Percentiles rank a stretch among this genome's conserved stretches.
These are phyloP conservation scores for Wallacemonas sp. DNA, from an alignment of 208 protist species.

Conservation along the genomic window DNA sequence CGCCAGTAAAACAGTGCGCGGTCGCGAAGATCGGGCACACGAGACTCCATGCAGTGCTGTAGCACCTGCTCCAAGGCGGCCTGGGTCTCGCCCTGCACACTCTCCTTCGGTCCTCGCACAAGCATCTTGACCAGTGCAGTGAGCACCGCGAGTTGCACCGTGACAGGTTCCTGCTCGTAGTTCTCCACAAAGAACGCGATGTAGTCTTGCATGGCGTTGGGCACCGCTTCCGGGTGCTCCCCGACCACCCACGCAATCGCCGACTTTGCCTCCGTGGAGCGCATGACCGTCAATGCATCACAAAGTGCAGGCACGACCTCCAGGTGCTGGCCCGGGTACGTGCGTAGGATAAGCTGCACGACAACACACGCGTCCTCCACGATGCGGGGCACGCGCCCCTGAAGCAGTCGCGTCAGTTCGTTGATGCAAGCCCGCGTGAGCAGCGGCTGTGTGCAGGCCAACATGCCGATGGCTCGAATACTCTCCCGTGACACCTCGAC, in stretches of 20 bases:
- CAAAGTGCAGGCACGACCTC: slow-evolving; percentile 93
- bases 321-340: slow-evolving; percentile 95
- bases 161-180: slow-evolving; percentile 91
- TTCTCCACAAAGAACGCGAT: slow-evolving; percentile 95
- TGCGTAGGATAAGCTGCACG: slow-evolving; percentile 96
- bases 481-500: slow-evolving; percentile 96
- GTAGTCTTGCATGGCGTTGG: slow-evolving; percentile 91
- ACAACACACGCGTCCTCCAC: slow-evolving; percentile 98
- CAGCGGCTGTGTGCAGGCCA: slow-evolving; percentile 94
- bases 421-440: slow-evolving; percentile 93
- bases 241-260: slow-evolving; percentile 98
- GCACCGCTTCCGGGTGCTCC: slow-evolving; percentile 95
- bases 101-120: slow-evolving; percentile 60
- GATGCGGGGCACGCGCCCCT: slow-evolving; percentile 95
- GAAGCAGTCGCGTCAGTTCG: slow-evolving; percentile 94
- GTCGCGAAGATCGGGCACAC: slow-evolving; percentile 97
- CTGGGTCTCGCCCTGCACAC: slow-evolving; percentile 26
- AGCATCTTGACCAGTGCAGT: slow-evolving; percentile 98
- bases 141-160: slow-evolving; percentile 96
- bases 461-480: slow-evolving; percentile 94
- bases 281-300: slow-evolving; percentile 94
- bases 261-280: slow-evolving; percentile 95
- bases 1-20: slow-evolving; percentile 98
- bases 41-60: slow-evolving; percentile 74
- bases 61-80: slow-evolving; percentile 87